Percentiles rank a stretch among this genome's conserved stretches.
phyloP scores from a whole-genome alignment of 2,329 filamentous ascomycete species.

The Ustulina deusta region DNA sequence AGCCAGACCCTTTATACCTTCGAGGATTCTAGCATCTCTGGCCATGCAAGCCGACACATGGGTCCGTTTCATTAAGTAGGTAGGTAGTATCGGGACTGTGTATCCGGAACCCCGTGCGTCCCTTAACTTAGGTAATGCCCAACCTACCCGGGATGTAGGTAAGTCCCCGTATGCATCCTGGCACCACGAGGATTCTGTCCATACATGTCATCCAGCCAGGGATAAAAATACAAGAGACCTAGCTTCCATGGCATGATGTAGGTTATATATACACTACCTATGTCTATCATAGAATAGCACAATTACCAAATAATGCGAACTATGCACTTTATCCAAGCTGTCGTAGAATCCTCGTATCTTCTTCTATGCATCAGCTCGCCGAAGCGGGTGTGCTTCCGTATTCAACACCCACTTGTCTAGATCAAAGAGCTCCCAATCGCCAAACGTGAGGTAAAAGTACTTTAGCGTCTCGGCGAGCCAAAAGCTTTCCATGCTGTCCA shows the following conservation, averaged over 20 bases:
- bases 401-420: conserved; percentile 73
- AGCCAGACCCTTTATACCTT: conserved; percentile 14
- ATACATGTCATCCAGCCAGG: not conserved
- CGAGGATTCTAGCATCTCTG: not conserved
- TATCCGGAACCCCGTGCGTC: not conserved
- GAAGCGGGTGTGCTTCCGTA: conserved; percentile 67
- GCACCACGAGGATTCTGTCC: not conserved
- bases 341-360: not conserved
- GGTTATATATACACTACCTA: conserved; percentile 8
- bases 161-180: not conserved
- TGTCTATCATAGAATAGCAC: conserved; percentile 19
- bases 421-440: conserved; percentile 67
- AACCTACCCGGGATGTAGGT: not conserved
- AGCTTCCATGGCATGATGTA: not conserved
- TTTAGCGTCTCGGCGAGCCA: conserved; percentile 78
- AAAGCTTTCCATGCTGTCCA: conserved; percentile 77
- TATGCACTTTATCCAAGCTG: conserved; percentile 9
- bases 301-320: not conserved
- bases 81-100: conserved; percentile 5
- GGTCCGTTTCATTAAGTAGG: conserved; percentile 23
- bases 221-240: not conserved
- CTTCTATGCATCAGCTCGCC: conserved; percentile 50
- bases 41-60: conserved; percentile 17
- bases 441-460: conserved; percentile 74
- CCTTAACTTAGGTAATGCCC: not conserved